These are phyloP conservation scores for Diaporthe sp. DNA, from an alignment of 2,329 filamentous ascomycete genomes.

Conservation along the genomic window DNA sequence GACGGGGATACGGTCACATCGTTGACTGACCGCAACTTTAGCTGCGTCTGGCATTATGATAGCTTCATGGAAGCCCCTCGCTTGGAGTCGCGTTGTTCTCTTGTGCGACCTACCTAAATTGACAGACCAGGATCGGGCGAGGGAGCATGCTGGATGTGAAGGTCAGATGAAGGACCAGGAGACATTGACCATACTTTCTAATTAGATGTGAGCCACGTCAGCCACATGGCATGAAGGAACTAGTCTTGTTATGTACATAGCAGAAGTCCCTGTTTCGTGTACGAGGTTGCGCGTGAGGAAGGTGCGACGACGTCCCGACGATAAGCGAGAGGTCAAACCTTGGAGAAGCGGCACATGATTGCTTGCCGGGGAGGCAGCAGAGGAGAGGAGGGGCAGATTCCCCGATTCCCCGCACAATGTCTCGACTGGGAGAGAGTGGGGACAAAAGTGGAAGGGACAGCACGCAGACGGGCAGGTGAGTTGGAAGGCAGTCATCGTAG, in stretches of 20 bases:
- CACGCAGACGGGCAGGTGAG: background rate
- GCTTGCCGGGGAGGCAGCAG: background rate
- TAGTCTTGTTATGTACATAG: background rate
- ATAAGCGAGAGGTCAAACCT: conserved; percentile 25
- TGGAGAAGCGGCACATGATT: conserved; percentile 8
- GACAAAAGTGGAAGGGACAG: background rate
- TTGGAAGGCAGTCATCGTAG: background rate
- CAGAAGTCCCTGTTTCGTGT: background rate
- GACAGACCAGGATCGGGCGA: background rate
- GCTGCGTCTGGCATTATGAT: background rate
- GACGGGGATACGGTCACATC: background rate
- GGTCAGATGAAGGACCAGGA: background rate
- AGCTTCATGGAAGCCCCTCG: background rate
- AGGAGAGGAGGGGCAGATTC: conserved; percentile 1
- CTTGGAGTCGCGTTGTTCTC: background rate
- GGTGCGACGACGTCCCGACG: conserved; percentile 4
- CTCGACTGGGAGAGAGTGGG: background rate
- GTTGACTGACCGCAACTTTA: background rate
- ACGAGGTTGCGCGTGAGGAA: background rate
- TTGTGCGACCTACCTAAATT: background rate
- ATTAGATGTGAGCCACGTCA: background rate
- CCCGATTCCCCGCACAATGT: background rate
- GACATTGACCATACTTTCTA: background rate
- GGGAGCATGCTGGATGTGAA: background rate
- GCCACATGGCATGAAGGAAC: background rate